Base-by-base conservation (phyloP, 2,329 filamentous ascomycete species). In the Venturiaceae sp. region DNA sequence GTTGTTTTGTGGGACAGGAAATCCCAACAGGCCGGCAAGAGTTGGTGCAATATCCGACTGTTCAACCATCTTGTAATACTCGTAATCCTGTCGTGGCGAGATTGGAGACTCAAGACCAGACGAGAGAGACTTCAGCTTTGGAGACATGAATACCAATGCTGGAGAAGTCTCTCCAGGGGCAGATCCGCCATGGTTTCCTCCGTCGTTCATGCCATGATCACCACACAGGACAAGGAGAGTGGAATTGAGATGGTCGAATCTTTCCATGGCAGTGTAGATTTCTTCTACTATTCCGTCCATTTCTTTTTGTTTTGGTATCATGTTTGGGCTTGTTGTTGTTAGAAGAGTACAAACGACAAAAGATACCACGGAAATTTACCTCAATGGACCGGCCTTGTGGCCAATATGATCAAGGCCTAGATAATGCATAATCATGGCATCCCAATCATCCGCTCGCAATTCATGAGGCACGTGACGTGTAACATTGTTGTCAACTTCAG, bases 181-280 rank as follows among this genome's bases (percentile, higher is more conserved):
- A 9, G 92, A 96, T 39, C 92, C 94, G 32, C 94, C 94, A 69
- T 99, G 94, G 64, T 97, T 97, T 2, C 94, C 94, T 21, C 90
- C 94, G 65, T 97, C 92, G 65, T 97, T 99, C 94, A 99, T 99
- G n/a, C 94, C 94, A 69, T 99, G 94, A 66, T 99, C 95, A 58
- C 94, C 94, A 59, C 87, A 90, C 6, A 99, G 74, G 3, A 99
- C 85, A 50, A 99, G 80, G 1, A 99, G 75, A 0, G 92, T 91
- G 4, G 88, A 87, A 33, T 82, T 69, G 1, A 96, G 82, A 70
- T 96, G 87, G 1, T 80, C 69, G 58, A 88, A 75, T 3, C 79
- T 79, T 66, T 87, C 80, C 63, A 99, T 87, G 6, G 89, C 87
- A 13, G 79, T 75, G 67, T 90, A 96, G 28, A 99, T 86, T 59